phyloP scores from a whole-genome alignment of 495 filamentous ascomycete species.

The Hypoxylon perforatum region DNA sequence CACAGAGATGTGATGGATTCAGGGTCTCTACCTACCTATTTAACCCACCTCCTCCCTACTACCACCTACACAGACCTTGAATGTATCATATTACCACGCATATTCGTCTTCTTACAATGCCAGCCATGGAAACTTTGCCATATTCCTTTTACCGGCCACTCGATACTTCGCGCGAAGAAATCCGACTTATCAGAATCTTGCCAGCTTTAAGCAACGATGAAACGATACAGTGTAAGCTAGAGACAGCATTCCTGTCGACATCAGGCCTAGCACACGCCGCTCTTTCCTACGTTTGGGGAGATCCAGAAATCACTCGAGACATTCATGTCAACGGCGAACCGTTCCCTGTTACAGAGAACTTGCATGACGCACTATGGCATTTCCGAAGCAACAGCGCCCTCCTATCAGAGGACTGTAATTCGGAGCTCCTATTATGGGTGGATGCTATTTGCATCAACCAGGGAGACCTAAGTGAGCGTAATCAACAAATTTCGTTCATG shows the following conservation, averaged over 20 bases:
- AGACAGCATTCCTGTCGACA: constrained; percentile 1
- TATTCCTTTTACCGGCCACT: neutral
- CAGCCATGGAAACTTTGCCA: too few species aligned
- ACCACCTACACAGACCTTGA: too few species aligned
- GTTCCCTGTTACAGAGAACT: neutral
- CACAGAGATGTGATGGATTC: too few species aligned
- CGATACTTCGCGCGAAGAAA: neutral
- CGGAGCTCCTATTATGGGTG: constrained; percentile 14
- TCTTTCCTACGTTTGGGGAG: constrained; percentile 22
- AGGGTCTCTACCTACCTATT: too few species aligned
- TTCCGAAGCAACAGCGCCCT: neutral
- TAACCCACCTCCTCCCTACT: too few species aligned
- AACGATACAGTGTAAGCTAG: neutral
- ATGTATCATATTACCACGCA: too few species aligned
- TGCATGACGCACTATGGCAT: neutral
- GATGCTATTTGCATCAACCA: constrained; percentile 38
- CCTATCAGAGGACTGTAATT: constrained; percentile 16
- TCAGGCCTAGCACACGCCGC: neutral
- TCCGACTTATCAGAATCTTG: constrained; percentile 2
- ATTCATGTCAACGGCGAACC: constrained; percentile 4
- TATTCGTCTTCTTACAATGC: too few species aligned
- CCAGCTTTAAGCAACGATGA: neutral
- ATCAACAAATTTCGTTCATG: constrained; percentile 29
- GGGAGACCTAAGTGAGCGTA: constrained; percentile 15
- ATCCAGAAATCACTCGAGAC: neutral